These are phyloP conservation scores for Cystobasidium tubakii DNA, from an alignment of 768 basidiomycete genomes.

Conservation along the genomic window DNA sequence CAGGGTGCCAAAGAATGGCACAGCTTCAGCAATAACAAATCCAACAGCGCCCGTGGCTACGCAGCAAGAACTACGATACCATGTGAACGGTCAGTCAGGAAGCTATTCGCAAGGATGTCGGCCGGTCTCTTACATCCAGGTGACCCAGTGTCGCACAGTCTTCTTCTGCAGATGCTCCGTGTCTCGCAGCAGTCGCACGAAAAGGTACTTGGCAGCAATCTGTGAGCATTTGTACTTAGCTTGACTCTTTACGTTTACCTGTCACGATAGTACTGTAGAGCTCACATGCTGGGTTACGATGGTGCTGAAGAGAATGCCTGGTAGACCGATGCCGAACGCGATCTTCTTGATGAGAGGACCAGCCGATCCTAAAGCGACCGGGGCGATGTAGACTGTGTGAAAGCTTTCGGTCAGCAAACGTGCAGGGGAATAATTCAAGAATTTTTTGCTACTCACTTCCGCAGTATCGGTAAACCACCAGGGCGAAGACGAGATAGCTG, in stretches of 20 bases:
- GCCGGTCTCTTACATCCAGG: constrained; percentile 36
- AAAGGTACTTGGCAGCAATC: constrained; percentile 43
- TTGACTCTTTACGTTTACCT: no score
- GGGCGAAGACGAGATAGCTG: constrained; percentile 44
- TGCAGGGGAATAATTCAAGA: background rate
- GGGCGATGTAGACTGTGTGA: constrained; percentile 41
- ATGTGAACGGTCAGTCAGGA: background rate
- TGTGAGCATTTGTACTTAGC: constrained; percentile 16
- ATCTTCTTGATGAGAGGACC: constrained; percentile 45
- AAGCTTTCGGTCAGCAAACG: background rate
- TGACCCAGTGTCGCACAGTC: constrained; percentile 41
- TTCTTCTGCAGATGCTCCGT: constrained; percentile 40
- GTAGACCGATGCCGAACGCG: constrained; percentile 45
- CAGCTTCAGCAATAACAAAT: constrained; percentile 40
- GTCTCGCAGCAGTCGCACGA: constrained; percentile 44
- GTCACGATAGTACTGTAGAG: background rate
- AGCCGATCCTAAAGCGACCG: constrained; percentile 47
- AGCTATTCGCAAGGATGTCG: background rate
- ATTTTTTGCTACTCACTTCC: constrained; percentile 13
- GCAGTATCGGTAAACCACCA: constrained; percentile 47
- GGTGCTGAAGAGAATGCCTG: constrained; percentile 41
- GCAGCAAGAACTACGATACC: background rate
- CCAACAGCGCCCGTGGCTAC: constrained; percentile 14
- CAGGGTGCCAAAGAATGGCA: constrained; percentile 41
- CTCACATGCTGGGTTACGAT: constrained; percentile 34